Percentiles rank a stretch among this genome's conserved stretches.
phyloP scores from a whole-genome alignment of 108 stramenopile genomes.

The Pelagomonas calceolata region DNA sequence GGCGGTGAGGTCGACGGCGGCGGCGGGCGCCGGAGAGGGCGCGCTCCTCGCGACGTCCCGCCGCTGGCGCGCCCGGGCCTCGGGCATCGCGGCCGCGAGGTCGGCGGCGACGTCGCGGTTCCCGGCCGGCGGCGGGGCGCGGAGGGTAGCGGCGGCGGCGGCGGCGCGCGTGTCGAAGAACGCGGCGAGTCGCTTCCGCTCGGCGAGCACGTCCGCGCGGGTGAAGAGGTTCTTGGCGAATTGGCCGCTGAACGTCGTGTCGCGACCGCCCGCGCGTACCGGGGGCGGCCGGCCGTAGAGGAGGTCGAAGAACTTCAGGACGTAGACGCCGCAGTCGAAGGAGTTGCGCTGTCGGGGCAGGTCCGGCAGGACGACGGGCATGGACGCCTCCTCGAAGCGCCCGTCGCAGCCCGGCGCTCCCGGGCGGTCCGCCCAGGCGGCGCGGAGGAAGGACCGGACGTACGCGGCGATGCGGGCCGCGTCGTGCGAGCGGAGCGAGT shows the following conservation, averaged over 20 bases:
- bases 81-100: too few species aligned
- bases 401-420: neutral
- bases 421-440: neutral
- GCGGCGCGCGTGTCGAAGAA: neutral
- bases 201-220: neutral
- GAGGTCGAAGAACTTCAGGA: constrained; percentile 1
- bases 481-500: constrained; percentile 60
- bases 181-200: neutral
- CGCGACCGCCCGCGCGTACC: neutral
- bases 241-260: neutral
- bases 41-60: too few species aligned
- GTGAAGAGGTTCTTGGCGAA: neutral
- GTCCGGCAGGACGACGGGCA: neutral
- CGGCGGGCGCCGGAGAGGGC: too few species aligned
- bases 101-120: too few species aligned
- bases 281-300: neutral
- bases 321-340: constrained; percentile 1
- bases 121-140: neutral
- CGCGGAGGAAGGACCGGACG: constrained; percentile 13
- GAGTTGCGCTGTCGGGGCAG: neutral
- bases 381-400: neutral
- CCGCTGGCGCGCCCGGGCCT: too few species aligned
- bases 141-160: neutral
- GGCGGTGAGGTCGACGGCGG: too few species aligned
- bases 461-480: constrained; percentile 34